Evolutionary conservation across 2,329 filamentous ascomycete species (phyloP).

Genomic region (Fusarium torreyae): DNA sequence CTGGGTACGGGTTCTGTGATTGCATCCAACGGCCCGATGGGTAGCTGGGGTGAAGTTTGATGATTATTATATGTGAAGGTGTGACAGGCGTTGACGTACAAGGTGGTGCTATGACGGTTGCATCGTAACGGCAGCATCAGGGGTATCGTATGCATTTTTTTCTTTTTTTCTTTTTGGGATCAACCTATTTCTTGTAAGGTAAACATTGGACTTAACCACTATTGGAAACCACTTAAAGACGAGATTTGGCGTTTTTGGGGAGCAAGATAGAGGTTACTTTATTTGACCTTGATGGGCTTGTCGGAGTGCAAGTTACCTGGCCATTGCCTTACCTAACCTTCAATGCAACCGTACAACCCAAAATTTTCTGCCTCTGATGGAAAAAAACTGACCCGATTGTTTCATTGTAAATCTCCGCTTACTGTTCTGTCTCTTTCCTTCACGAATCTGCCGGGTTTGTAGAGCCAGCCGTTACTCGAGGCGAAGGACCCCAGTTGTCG

Average conservation of each 20-base stretch:
- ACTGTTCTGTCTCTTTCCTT: conserved; percentile 1
- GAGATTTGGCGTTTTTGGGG: conserved; percentile 31
- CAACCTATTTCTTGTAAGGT: conserved; percentile 25
- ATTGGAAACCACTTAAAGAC: conserved; percentile 34
- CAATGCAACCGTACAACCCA: conserved; percentile 9
- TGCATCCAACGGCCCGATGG: conserved; percentile 76
- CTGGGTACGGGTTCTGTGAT: conserved; percentile 82
- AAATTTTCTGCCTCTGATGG: neutral
- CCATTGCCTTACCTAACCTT: neutral
- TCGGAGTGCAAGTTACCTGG: conserved; percentile 10
- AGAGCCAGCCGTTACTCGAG: conserved; percentile 36
- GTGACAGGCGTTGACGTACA: conserved; percentile 18
- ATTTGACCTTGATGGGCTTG: conserved; percentile 19
- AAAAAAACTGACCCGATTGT: neutral
- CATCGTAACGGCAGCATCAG: conserved; percentile 30
- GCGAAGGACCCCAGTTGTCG: conserved; percentile 31
- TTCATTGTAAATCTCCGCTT: neutral
- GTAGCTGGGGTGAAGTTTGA: conserved; percentile 84
- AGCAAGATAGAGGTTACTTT: conserved; percentile 33
- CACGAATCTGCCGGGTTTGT: neutral
- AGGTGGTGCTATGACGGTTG: conserved; percentile 16
- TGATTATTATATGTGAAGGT: conserved; percentile 20
- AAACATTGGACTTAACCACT: conserved; percentile 39
- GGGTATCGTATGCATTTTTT: conserved; percentile 24
- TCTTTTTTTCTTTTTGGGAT: neutral